These are phyloP conservation scores for Omphalea diandra DNA, from an alignment of 441 rosid species.

Conservation along the genomic window DNA sequence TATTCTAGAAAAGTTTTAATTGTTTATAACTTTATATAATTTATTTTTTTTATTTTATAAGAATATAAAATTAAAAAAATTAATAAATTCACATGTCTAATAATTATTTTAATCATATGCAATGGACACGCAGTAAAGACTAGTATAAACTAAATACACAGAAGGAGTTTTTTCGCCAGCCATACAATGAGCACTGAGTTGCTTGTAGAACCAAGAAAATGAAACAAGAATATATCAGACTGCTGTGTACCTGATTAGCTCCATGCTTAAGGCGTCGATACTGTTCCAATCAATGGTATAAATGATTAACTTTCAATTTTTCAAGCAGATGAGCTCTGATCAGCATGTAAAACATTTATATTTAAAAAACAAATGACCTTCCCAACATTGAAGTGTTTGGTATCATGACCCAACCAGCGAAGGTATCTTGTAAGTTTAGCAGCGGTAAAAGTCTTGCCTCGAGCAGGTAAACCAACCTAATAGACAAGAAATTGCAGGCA, in stretches of 20 bases:
- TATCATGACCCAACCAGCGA: constrained; percentile 99
- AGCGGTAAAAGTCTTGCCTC: constrained; percentile 99
- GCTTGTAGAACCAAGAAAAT: not conserved
- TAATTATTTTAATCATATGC: no score
- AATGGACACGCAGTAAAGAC: no score
- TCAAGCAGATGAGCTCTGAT: constrained; percentile 9
- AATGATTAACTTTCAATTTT: constrained; percentile 25
- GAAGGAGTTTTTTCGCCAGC: not conserved
- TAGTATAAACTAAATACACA: no score
- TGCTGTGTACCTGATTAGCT: constrained; percentile 65
- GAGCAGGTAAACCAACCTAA: constrained; percentile 98
- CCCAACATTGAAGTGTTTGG: constrained; percentile 99
- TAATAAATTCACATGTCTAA: no score
- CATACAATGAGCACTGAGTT: not conserved
- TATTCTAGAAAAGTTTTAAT: no score
- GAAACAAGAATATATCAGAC: not conserved
- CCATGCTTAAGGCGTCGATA: constrained; percentile 99
- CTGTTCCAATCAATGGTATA: constrained; percentile 46
- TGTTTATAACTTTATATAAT: no score
- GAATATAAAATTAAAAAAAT: no score
- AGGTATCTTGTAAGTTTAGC: constrained; percentile 97
- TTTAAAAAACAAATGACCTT: constrained; percentile 52
- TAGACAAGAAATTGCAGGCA: constrained; percentile 24
- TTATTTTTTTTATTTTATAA: no score
- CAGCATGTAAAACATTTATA: constrained; percentile 12